Base-by-base conservation (phyloP, 2,329 filamentous ascomycete species). In the Fonsecaea nubica region DNA sequence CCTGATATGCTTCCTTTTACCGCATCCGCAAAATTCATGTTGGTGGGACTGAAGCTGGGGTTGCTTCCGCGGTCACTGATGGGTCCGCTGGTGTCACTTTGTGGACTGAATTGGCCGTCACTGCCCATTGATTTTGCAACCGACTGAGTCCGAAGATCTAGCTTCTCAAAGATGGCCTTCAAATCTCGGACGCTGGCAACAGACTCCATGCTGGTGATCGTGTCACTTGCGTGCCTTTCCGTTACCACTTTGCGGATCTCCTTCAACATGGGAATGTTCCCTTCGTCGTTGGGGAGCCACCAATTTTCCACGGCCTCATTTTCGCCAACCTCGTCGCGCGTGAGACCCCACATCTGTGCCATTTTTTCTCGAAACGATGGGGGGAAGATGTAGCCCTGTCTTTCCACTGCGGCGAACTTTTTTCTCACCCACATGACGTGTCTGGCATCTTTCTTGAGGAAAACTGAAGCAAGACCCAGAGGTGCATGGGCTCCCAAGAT, bases 221-320 rank as follows among this genome's bases (percentile, higher is more conserved):
- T 82, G 76, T 70, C 86, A 81, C 62, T 79, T 18, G 86, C 58
- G 59, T 70, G 61, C 25, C 92, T 87, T 70, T 95, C 92, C 72
- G 92, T 89, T 33, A 93, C 92, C 78, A 97, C 93, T 50, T 87
- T 86, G 21, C 93, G 90, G 68, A 97, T 89, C 62, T 86, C 90
- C 59, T 89, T 89, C 62, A 97, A 84, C 50, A 96, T 86, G 0
- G 87, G 86, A 10, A 87, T 89, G 73, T 91, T 91, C 1, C 87
- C 88, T 80, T 94, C 90, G 69, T 92, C 87, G 76, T 95, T 86
- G 2, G 93, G 92, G 2, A 97, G 85, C 95, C 95, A 99, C 92
- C 93, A 97, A 64, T 89, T 84, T 53, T 87, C 86, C 61, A 93
- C 87, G 21, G 89, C 87, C 13, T 87, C 85, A 18, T 65, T 58